Conservation (phyloP, 2,329 filamentous ascomycete genomes). For the Penicillium concentricum region DNA sequence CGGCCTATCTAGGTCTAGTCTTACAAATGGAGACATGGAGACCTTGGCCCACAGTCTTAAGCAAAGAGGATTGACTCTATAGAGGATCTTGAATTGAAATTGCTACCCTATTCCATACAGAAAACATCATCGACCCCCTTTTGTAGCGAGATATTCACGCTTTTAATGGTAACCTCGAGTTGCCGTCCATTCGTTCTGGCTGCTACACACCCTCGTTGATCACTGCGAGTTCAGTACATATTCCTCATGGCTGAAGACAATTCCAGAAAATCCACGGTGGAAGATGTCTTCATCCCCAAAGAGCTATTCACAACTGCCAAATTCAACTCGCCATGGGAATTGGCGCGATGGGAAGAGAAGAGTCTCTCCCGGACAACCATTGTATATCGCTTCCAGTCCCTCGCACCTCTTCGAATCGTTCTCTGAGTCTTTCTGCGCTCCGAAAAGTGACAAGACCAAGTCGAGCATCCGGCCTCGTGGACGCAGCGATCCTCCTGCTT, state of each 20-base stretch:
- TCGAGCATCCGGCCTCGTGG: conserved; percentile 8
- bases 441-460: conserved; percentile 7
- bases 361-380: conserved; percentile 18
- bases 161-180: not conserved
- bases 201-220: not conserved
- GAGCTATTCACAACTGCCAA: conserved; percentile 18
- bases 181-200: not conserved
- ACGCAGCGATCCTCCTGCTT: conserved; percentile 1
- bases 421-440: conserved; percentile 13
- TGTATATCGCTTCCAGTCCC: conserved; percentile 7
- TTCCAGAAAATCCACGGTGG: conserved; percentile 14
- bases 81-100: not conserved
- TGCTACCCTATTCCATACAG: not conserved
- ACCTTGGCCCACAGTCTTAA: not conserved
- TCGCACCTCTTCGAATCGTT: conserved; percentile 7
- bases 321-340: conserved; percentile 20
- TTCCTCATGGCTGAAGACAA: not conserved
- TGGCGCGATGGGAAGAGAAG: conserved; percentile 19
- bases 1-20: not conserved
- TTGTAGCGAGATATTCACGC: not conserved
- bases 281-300: conserved; percentile 19
- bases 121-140: not conserved
- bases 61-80: not conserved
- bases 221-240: not conserved
- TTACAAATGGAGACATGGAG: not conserved